Evolutionary conservation across 306 rosid species (phyloP), one percentile per base, ranked within the genome.

Genomic region (Medicago lupulina): DNA sequence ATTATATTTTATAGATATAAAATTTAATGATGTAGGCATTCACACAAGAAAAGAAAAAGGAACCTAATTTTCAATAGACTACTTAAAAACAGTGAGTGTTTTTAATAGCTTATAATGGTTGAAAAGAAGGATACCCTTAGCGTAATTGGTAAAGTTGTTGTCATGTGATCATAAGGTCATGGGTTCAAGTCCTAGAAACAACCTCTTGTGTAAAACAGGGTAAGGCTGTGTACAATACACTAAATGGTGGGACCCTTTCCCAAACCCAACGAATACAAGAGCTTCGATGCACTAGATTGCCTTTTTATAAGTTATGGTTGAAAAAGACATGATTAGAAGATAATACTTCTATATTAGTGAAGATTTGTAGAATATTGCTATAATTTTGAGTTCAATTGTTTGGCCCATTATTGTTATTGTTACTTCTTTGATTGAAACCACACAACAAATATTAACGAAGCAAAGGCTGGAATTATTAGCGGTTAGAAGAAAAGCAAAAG

Each of bases 381-480:
- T 46, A 12, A 13, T 13, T 10, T 46, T 46, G 51, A 6, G 51
- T n/a, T 50, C 55, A 50, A 50, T 50, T 16, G 28, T 17, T 54
- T 18, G 23, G 18, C 36, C 51, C 43, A 19, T 76, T 46, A 64
- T 38, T 65, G 17, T 12, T 49, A 34, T 28, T 28, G 31, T 28
- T 46, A 19, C 69, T 3, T 9, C 46, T 46, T 23, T 58, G 31
- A 68, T 43, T 11, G 13, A 43, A 10, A 44, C 28, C 49, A 18
- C 38, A 39, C 38, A 39, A 53, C 4, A 0, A 12, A 21, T 39
- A 39, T 16, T 1, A 9, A 25, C 43, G 31, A 41, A 73, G 43
- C 55, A 40, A 25, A 73, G 8, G 5, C 23, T 40, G 40, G n/a
- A 40, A 44, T 73, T 73, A 57, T 44, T 57, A 57, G 55, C 67